A percentile compares a stretch with the other conserved stretches of the same genome.
phyloP scores from a whole-genome alignment of 2,329 filamentous ascomycete species.

The Aspergillus ruber region DNA sequence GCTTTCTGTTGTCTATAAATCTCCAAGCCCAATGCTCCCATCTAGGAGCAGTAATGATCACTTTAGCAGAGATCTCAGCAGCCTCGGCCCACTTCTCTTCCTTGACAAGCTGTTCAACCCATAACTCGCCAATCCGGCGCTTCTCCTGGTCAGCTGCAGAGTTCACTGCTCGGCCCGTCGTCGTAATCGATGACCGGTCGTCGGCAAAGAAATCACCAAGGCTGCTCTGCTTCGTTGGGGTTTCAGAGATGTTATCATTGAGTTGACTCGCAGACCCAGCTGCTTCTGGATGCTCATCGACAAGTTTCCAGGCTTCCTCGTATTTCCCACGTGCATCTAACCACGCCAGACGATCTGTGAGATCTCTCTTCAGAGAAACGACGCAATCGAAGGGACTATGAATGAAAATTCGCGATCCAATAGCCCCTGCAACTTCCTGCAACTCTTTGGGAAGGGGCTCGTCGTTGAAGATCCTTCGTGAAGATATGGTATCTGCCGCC shows the following conservation, averaged over 20 bases:
- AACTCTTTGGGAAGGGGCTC: slow-evolving; percentile 34
- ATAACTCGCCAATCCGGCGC: slow-evolving; percentile 81
- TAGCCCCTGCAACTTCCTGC: slow-evolving; percentile 46
- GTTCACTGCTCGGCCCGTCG: slow-evolving; percentile 51
- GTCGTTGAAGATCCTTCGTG: slow-evolving; percentile 43
- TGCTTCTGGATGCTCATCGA: slow-evolving; percentile 80
- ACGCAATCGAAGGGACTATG: slow-evolving; percentile 96
- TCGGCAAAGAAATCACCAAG: slow-evolving; percentile 67
- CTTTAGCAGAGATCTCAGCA: slow-evolving; percentile 73
- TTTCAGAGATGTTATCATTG: slow-evolving; percentile 25
- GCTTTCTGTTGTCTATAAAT: slow-evolving; percentile 77
- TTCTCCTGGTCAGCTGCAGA: slow-evolving; percentile 79
- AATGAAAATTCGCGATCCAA: slow-evolving; percentile 78
- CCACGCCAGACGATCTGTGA: slow-evolving; percentile 81
- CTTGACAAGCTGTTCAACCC: slow-evolving; percentile 79
- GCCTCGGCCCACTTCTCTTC: slow-evolving; percentile 69
- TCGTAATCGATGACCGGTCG: slow-evolving; percentile 58
- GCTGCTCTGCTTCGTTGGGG: slow-evolving; percentile 34
- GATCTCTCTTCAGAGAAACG: slow-evolving; percentile 79
- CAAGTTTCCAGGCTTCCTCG: slow-evolving; percentile 77
- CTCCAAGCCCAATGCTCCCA: slow-evolving; percentile 97
- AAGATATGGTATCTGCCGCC: slow-evolving; percentile 48
- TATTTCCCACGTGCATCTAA: slow-evolving; percentile 75
- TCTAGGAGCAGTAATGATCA: slow-evolving; percentile 67
- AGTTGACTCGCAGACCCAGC: slow-evolving; percentile 37